Conservation (phyloP, 352 stramenopile species). For the Globisporangium splendens region DNA sequence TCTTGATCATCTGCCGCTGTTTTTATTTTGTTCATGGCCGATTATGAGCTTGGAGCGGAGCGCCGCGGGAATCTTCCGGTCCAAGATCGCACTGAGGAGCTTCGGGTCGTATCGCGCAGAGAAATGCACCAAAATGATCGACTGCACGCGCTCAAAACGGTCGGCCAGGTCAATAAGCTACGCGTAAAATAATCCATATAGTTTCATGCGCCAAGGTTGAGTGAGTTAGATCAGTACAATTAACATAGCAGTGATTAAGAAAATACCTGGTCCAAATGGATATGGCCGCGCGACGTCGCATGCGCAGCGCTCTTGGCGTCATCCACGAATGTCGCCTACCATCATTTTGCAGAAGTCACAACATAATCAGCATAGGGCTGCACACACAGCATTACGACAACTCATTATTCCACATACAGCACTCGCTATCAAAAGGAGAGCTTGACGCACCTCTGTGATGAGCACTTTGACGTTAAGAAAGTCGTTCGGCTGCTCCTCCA, state of each 20-base stretch:
- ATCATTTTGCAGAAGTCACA: too few relatives aligned
- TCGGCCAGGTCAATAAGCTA: conserved; percentile 40
- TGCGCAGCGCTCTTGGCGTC: conserved; percentile 39
- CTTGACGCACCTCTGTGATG: conserved; percentile 67
- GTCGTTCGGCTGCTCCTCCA: conserved; percentile 27
- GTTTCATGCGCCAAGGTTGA: too few relatives aligned
- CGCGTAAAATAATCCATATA: not conserved
- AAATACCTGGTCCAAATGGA: conserved; percentile 67
- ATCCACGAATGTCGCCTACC: conserved; percentile 67
- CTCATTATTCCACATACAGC: not conserved
- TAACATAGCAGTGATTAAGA: not conserved
- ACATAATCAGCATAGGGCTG: not conserved
- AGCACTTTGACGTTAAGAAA: conserved; percentile 64
- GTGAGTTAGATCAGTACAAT: too few relatives aligned
- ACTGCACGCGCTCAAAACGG: conserved; percentile 46
- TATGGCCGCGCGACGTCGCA: conserved; percentile 58
- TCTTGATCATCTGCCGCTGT: too few relatives aligned
- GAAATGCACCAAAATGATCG: conserved; percentile 72
- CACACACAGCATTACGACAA: not conserved
- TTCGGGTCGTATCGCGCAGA: conserved; percentile 53
- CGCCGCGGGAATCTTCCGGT: conserved; percentile 25
- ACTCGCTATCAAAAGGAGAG: not conserved
- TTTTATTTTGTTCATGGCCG: too few relatives aligned
- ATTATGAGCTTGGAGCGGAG: conserved; percentile 39
- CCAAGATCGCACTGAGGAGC: conserved; percentile 30